Evolutionary conservation across 148 eudicot genomes (phyloP), one percentile per base, ranked within the genome.

Genomic region (Rhododendron molle): DNA sequence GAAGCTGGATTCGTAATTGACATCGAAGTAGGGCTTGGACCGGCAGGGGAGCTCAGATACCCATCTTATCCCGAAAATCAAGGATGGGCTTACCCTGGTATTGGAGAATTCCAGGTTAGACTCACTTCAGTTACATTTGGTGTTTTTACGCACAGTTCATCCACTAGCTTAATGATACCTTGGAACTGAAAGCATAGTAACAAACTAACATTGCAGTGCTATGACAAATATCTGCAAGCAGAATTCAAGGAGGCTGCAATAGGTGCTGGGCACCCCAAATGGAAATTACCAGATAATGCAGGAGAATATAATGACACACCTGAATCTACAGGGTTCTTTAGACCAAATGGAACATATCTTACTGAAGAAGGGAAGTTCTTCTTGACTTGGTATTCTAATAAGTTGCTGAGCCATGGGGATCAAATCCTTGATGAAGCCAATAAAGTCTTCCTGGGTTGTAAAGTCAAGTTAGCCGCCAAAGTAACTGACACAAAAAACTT

Each of bases 11-110:
- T 91, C 23, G 89, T 96, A 38, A 85, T 91, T 3, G 96, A 95
- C 87, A 89, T 95, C 80, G 99, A 96, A 86, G 98, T 96, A n/a
- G 98, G 98, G 77, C 93, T 93, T 52, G 98, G 98, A 47, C 97
- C 98, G 36, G 92, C 93, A 8, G 96, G 98, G n/a, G 98, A 96
- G 83, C 91, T 96, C 18, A 90, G 95, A 81, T 96, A 96, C 86
- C 98, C 98, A 72, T 96, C 98, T 54, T 96, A 92, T 77, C 93
- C 93, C 14, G 81, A 92, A 83, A 90, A 69, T 72, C 96, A 93
- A 89, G 98, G 95, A 47, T 94, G 98, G 96, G 83, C 38, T 71
- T 96, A 83, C 85, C 98, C 98, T 13, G 98, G 98, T 21, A 94
- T 96, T 16, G 98, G 99, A 85, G 97, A 94, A 90, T 95, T 96